These are phyloP conservation scores for Hyaloscypha bicolor DNA, from an alignment of 495 filamentous ascomycete genomes.

Conservation along the genomic window DNA sequence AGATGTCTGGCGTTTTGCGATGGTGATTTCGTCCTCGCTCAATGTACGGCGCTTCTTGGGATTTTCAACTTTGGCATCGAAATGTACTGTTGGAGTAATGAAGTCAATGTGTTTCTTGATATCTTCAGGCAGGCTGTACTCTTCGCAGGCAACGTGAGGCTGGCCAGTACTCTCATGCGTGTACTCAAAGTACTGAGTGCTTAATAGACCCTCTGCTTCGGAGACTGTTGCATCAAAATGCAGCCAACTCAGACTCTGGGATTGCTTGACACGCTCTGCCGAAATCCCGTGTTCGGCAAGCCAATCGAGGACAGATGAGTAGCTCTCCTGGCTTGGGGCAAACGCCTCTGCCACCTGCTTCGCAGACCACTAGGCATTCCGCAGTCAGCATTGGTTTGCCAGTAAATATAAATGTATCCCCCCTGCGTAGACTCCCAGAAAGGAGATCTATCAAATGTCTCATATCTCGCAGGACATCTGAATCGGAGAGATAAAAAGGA, in stretches of 20 bases:
- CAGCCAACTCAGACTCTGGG: slow-evolving; percentile 18
- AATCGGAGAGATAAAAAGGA: neutral
- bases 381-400: neutral
- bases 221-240: slow-evolving; percentile 47
- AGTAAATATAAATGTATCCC: neutral
- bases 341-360: slow-evolving; percentile 24
- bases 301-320: slow-evolving; percentile 11
- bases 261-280: slow-evolving; percentile 20
- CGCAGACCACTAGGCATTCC: slow-evolving; percentile 3
- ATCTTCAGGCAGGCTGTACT: slow-evolving; percentile 27
- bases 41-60: slow-evolving; percentile 7
- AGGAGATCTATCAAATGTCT: neutral
- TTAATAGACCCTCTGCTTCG: slow-evolving; percentile 58
- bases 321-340: slow-evolving; percentile 16
- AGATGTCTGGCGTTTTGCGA: slow-evolving; percentile 3
- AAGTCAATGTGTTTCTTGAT: slow-evolving; percentile 23
- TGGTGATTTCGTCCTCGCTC: neutral
- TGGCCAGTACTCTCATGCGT: slow-evolving; percentile 46
- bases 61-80: slow-evolving; percentile 27
- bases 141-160: slow-evolving; percentile 38
- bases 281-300: slow-evolving; percentile 11
- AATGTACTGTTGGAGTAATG: slow-evolving; percentile 23
- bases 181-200: slow-evolving; percentile 60
- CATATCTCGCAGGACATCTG: neutral
- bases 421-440: neutral